phyloP scores from a whole-genome alignment of 73 alveolate species.

The Paramecium caudatum region DNA sequence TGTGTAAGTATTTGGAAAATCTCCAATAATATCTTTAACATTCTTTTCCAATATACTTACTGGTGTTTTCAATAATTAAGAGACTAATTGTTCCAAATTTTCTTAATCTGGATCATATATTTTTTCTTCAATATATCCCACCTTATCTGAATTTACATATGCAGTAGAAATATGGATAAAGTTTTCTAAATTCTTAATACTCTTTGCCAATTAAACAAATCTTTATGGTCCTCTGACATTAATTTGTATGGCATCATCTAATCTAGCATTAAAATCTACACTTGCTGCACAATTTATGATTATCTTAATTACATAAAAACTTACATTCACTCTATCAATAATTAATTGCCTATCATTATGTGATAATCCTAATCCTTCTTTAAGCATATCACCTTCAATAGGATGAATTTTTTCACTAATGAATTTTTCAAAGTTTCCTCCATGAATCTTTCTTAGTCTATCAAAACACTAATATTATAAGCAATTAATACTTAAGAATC shows the following conservation, averaged over 20 bases:
- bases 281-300: slow-evolving; percentile 88
- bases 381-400: slow-evolving; percentile 78
- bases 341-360: slow-evolving; percentile 71
- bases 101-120: slow-evolving; percentile 81
- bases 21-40: slow-evolving; percentile 80
- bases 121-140: slow-evolving; percentile 90
- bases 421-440: slow-evolving; percentile 75
- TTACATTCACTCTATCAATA: slow-evolving; percentile 76
- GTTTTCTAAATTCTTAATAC: slow-evolving; percentile 75
- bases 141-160: slow-evolving; percentile 84
- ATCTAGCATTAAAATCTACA: slow-evolving; percentile 85
- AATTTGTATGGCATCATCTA: slow-evolving; percentile 84
- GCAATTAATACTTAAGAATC: slow-evolving; percentile 78
- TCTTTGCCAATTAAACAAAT: slow-evolving; percentile 81
- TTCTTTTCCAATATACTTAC: slow-evolving; percentile 80
- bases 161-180: slow-evolving; percentile 86
- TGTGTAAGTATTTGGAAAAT: slow-evolving; percentile 93
- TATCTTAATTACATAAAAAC: slow-evolving; percentile 14
- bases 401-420: slow-evolving; percentile 80
- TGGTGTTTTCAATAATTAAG: slow-evolving; percentile 77
- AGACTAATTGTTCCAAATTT: slow-evolving; percentile 72
- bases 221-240: slow-evolving; percentile 86
- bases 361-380: slow-evolving; percentile 80
- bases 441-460: slow-evolving; percentile 80
- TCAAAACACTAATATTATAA: slow-evolving; percentile 71